Evolutionary conservation across 2,329 filamentous ascomycete species (phyloP).

Genomic region (Xylaria sp.): DNA sequence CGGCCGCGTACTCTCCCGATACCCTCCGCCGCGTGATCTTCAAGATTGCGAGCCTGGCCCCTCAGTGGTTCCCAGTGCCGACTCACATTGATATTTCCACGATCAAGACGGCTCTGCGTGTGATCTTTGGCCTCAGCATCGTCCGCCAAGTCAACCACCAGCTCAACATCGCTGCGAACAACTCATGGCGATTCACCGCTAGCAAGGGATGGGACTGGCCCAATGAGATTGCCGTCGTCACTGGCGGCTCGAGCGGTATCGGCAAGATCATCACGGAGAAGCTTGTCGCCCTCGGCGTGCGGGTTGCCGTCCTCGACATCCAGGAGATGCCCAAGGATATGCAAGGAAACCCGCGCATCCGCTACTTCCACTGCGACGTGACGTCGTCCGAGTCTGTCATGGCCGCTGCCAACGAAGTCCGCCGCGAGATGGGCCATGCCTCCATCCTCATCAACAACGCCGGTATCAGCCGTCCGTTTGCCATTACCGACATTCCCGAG

Average conservation of each 20-base stretch:
- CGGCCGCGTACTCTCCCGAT: constrained; percentile 11
- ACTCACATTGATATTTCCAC: constrained; percentile 4
- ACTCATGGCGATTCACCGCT: constrained; percentile 15
- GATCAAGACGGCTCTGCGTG: constrained; percentile 2
- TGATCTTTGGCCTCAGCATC: constrained; percentile 14
- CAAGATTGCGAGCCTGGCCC: constrained; percentile 1
- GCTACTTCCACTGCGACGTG: constrained; percentile 18
- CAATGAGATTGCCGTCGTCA: constrained; percentile 19
- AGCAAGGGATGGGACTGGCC: constrained; percentile 20
- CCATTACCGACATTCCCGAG: constrained; percentile 16
- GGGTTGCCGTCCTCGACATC: constrained; percentile 18
- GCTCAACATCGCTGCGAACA: constrained; percentile 12
- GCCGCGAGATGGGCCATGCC: constrained; percentile 15
- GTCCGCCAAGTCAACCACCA: constrained; percentile 5
- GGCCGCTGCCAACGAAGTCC: constrained; percentile 13
- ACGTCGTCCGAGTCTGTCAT: constrained; percentile 13
- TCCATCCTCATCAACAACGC: constrained; percentile 22
- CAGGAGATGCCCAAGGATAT: constrained; percentile 15
- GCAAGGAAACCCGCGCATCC: constrained; percentile 8
- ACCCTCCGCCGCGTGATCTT: constrained; percentile 3
- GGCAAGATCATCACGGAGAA: constrained; percentile 16
- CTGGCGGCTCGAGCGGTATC: constrained; percentile 19
- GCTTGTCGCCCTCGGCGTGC: constrained; percentile 12
- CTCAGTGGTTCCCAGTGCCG: background rate
- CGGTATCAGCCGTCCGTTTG: constrained; percentile 8